Conservation (phyloP, 352 stramenopile genomes). For the Ophiocytium majus region DNA sequence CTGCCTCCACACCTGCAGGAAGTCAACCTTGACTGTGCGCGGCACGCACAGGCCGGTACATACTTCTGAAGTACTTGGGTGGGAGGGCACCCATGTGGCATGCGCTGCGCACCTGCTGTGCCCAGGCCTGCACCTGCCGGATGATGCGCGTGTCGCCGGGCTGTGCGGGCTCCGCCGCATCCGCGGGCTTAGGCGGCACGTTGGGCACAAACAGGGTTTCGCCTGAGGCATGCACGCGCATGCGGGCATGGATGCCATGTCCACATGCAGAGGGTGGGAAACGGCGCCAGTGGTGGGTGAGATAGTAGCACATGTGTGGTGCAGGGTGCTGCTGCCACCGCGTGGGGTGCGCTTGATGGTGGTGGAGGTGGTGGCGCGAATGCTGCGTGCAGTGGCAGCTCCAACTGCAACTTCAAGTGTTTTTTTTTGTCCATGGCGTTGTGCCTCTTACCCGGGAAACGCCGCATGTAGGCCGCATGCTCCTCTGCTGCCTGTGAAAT, state of each 20-base stretch:
- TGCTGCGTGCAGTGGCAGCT: too few species aligned
- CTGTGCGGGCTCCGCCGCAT: neutral
- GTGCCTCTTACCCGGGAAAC: slow-evolving; percentile 9
- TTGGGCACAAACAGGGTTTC: neutral
- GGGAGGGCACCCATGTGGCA: too few species aligned
- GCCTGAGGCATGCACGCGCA: neutral
- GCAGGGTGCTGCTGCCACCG: too few species aligned
- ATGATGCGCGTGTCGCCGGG: slow-evolving; percentile 3
- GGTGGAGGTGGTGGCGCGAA: too few species aligned
- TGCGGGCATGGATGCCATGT: neutral
- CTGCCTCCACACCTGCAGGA: too few species aligned
- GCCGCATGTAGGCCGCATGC: slow-evolving; percentile 20
- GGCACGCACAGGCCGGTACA: too few species aligned
- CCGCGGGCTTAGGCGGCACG: neutral
- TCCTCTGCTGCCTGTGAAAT: neutral
- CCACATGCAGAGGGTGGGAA: neutral
- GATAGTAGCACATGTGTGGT: neutral
- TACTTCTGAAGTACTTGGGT: too few species aligned
- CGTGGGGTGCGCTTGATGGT: too few species aligned
- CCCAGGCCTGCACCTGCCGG: slow-evolving; percentile 4
- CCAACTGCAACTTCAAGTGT: too few species aligned
- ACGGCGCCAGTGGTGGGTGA: neutral
- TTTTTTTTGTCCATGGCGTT: too few species aligned
- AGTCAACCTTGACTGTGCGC: too few species aligned
- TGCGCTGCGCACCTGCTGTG: slow-evolving; percentile 15